Conservation (phyloP, 306 rosid genomes). For the Benincasa hispida region DNA sequence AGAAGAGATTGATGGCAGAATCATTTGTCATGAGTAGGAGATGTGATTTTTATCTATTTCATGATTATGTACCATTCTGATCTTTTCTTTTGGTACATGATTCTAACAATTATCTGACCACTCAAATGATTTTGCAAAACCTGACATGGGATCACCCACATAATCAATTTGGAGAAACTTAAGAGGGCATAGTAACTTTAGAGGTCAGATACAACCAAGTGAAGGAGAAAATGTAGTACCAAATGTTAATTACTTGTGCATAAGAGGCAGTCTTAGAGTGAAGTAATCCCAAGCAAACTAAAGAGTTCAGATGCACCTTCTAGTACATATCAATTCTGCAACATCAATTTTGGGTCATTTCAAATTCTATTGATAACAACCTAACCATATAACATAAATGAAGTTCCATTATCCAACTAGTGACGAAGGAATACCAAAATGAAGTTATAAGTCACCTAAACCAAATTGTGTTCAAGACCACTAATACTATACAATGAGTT, state of each 20-base stretch:
- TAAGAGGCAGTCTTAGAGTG: background rate
- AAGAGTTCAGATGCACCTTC: background rate
- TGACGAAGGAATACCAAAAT: background rate
- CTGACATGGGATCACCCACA: background rate
- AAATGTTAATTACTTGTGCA: background rate
- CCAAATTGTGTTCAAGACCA: background rate
- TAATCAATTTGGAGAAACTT: background rate
- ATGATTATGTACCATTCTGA: background rate
- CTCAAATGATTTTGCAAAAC: background rate
- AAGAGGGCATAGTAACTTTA: background rate
- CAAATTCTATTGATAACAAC: background rate
- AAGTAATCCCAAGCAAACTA: background rate
- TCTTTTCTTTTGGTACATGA: slow-evolving; percentile 1
- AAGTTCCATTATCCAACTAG: background rate
- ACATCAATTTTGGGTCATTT: background rate
- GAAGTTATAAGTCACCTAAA: background rate
- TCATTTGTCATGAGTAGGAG: background rate
- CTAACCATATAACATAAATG: background rate
- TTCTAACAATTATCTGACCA: background rate
- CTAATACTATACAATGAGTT: background rate
- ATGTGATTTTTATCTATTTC: background rate
- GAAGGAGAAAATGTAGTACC: too few relatives aligned
- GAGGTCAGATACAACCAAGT: background rate
- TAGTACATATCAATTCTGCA: background rate
- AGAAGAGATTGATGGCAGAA: background rate